Evolutionary conservation across 2,329 filamentous ascomycete species (phyloP), one percentile per base, ranked within the genome.

Genomic region (Malbranchea cinnamomea): DNA sequence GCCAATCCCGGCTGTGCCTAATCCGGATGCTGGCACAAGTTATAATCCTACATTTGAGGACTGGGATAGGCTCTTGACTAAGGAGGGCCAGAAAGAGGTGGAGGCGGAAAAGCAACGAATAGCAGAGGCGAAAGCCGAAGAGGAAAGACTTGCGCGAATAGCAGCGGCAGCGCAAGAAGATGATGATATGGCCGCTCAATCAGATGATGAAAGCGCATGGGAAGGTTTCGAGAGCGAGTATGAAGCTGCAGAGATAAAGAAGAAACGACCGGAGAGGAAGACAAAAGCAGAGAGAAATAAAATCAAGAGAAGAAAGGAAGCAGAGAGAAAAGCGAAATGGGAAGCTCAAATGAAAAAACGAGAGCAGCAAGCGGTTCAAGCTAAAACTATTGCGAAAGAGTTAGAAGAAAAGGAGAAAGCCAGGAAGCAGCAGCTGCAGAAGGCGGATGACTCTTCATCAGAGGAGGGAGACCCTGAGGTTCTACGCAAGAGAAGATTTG

Each of bases 41-140:
- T 98, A 98, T 61, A 98, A 98, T 52, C 89, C 89, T 0, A 62
- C 71, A 4, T 91, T 91, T 43, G 68, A 73, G 39, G 84, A 93
- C 39, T 98, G 91, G 67, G 77, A 85, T 44, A 66, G 71, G 6
- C 70, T 87, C 10, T 60, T 93, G 25, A 66, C 69, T 12, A 64
- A 71, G 23, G 82, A 91, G 54, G 79, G 82, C 26, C 68, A 75
- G 33, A 82, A 80, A 55, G 85, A 78, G 9, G 63, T 94, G 2
- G 78, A 77, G 39, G 71, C 74, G 0, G 87, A 95, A 56, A 69
- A 73, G 50, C 73, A 78, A 52, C 75, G 84, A 4, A 54, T 87
- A 4, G 67, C 63, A 21, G 71, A 69, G 24, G 71, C 74, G 36
- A 70, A 74, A 39, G 71, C 69, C 6, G 81, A 84, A 33, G 65